These are phyloP conservation scores for Dictyophora rubrovolvata DNA, from an alignment of 768 basidiomycete species.

Conservation along the genomic window DNA sequence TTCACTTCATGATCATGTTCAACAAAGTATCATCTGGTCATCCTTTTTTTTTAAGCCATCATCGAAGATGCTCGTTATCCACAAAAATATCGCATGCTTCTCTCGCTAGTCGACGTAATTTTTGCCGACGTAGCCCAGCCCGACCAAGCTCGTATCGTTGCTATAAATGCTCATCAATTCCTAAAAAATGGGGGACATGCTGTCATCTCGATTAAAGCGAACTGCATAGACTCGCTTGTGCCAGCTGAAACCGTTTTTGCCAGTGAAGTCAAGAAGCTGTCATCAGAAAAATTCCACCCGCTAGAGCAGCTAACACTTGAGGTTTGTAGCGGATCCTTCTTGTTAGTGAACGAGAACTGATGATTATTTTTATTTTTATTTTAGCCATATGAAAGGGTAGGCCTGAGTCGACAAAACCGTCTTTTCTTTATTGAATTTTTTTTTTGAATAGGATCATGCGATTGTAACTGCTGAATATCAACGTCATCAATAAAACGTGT, in stretches of 20 bases:
- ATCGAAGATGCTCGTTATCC: conserved; percentile 96
- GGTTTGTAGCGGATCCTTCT: conserved; percentile 5
- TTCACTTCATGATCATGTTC: conserved; percentile 10
- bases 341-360: not conserved
- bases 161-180: conserved; percentile 89
- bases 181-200: conserved; percentile 87
- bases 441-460: conserved; percentile 55
- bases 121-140: conserved; percentile 99
- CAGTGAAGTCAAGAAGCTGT: conserved; percentile 71
- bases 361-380: not conserved
- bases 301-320: conserved; percentile 94
- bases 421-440: not conserved
- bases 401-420: not conserved
- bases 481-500: conserved; percentile 28
- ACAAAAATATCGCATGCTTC: conserved; percentile 93
- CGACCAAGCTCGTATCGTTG: conserved; percentile 96
- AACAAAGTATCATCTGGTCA: not conserved
- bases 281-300: conserved; percentile 77
- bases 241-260: conserved; percentile 87
- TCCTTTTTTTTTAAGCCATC: conserved; percentile 48
- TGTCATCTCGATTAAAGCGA: conserved; percentile 98
- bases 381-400: conserved; percentile 52
- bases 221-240: conserved; percentile 95
- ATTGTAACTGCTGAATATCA: conserved; percentile 67
- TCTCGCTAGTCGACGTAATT: conserved; percentile 92